These are phyloP conservation scores for Camellia granthamiana DNA, from an alignment of 148 eudicot species.

Conservation along the genomic window DNA sequence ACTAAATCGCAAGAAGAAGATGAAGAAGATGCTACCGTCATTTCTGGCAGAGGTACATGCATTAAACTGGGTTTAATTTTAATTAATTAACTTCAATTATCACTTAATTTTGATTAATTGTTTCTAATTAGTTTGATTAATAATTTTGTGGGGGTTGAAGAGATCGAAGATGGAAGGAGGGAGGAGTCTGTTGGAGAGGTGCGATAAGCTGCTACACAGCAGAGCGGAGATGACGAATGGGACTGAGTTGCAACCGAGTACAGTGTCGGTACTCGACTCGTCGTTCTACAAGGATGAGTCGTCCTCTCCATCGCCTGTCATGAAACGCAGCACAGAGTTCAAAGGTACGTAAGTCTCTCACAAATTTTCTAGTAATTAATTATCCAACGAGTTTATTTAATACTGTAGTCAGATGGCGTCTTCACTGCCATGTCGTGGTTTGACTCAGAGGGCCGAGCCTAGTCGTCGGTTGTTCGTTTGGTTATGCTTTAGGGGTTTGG, in stretches of 20 bases:
- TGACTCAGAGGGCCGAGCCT: no score
- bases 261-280: slow-evolving; percentile 93
- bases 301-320: slow-evolving; percentile 84
- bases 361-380: no score
- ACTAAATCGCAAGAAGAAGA: no score
- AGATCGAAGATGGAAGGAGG: slow-evolving; percentile 69
- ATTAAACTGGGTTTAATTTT: background rate
- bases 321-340: slow-evolving; percentile 74
- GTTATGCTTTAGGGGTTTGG: no score
- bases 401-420: no score
- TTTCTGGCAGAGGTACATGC: slow-evolving; percentile 50
- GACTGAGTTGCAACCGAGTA: slow-evolving; percentile 79
- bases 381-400: no score
- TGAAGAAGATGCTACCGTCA: no score
- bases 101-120: background rate
- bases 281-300: slow-evolving; percentile 86
- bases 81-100: background rate
- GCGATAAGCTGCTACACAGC: slow-evolving; percentile 71
- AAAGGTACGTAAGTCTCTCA: slow-evolving; percentile 49
- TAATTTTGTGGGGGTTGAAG: slow-evolving; percentile 24
- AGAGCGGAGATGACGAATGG: slow-evolving; percentile 65
- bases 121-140: background rate
- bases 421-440: no score
- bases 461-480: no score
- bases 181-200: slow-evolving; percentile 67